phyloP scores from a whole-genome alignment of 257 asterid genomes.

The Penstemon eatonii region DNA sequence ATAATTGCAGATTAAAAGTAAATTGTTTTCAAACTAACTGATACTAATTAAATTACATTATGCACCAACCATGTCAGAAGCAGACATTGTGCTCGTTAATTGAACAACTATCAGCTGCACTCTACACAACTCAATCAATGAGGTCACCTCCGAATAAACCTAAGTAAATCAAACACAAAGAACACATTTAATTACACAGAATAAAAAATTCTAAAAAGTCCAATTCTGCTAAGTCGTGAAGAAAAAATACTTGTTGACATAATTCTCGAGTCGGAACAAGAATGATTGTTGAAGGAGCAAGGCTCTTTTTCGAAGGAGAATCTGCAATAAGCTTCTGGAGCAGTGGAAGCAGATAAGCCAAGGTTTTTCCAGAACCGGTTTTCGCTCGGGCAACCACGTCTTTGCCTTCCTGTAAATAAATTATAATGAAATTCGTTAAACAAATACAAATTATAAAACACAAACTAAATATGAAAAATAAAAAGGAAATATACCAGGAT shows the following conservation, averaged over 20 bases:
- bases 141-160: conserved; percentile 69
- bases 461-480: not conserved
- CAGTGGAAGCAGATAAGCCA: conserved; percentile 84
- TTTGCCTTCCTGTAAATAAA: conserved; percentile 70
- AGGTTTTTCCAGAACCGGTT: conserved; percentile 98
- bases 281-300: conserved; percentile 68
- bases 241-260: conserved; percentile 68
- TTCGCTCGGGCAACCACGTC: conserved; percentile 96
- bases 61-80: conserved; percentile 70
- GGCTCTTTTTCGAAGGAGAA: conserved; percentile 43
- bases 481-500: conserved; percentile 48
- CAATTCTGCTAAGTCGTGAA: not conserved
- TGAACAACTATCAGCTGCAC: conserved; percentile 75
- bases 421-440: not conserved
- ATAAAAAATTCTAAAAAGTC: not conserved
- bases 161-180: conserved; percentile 30
- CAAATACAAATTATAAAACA: not conserved
- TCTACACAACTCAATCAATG: conserved; percentile 76
- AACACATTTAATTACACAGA: not conserved
- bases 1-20: not conserved
- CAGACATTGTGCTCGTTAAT: conserved; percentile 71
- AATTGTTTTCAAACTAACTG: not conserved
- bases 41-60: not conserved
- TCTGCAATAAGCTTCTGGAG: conserved; percentile 84
- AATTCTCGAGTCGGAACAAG: conserved; percentile 93